Percentiles rank a stretch among this genome's conserved stretches.
Conservation (phyloP, 495 filamentous ascomycete genomes). For the Astrothelium macrocarpum region DNA sequence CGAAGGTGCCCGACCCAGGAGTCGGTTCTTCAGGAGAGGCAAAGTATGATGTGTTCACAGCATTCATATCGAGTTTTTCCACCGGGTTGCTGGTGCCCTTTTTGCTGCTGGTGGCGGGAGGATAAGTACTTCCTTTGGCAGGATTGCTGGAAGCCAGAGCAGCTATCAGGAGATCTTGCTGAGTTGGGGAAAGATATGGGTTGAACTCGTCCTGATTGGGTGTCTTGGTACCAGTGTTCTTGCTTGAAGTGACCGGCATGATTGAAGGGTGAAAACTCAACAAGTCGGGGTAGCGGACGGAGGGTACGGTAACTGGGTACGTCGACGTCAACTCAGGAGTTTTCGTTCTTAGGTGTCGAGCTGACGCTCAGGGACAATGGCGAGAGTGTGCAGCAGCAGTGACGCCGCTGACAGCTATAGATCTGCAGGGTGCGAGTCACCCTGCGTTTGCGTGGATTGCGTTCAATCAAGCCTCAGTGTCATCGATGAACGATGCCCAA, state of each 20-base stretch:
- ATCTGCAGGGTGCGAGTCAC: not conserved
- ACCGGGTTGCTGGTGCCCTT: not conserved
- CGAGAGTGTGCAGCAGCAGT: not conserved
- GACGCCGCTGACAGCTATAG: not conserved
- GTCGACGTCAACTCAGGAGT: not conserved
- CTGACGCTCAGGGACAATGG: not conserved
- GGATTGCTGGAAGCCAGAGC: constrained; percentile 58
- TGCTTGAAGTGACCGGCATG: constrained; percentile 18
- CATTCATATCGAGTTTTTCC: not conserved
- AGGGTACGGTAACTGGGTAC: not conserved
- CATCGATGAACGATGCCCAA: not conserved
- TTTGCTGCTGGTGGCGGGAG: not conserved
- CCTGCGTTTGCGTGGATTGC: too few relatives aligned
- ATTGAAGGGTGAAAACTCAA: not conserved
- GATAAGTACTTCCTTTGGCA: constrained; percentile 1
- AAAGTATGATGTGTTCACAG: constrained; percentile 12
- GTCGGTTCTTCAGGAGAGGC: constrained; percentile 40
- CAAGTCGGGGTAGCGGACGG: not conserved
- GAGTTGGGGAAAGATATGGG: constrained; percentile 64
- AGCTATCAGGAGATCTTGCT: constrained; percentile 80
- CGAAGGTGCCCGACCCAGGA: constrained; percentile 34
- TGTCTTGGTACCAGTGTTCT: constrained; percentile 20
- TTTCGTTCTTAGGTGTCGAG: too few relatives aligned
- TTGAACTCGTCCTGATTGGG: constrained; percentile 20
- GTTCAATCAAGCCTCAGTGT: not conserved